Base-by-base conservation (phyloP, 345 rosid species). In the Lumnitzera racemosa region DNA sequence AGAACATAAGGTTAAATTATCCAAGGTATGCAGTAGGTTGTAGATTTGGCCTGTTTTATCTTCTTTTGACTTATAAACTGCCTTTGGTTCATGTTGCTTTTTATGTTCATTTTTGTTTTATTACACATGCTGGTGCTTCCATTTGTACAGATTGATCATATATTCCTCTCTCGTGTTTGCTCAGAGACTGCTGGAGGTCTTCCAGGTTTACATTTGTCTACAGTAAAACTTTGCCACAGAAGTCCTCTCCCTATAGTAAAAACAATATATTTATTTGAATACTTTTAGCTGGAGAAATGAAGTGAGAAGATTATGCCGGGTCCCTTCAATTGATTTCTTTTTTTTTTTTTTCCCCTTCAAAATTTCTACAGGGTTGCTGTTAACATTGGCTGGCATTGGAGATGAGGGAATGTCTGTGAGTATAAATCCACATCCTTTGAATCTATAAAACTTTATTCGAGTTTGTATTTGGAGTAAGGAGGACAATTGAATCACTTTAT, bases 141-240 rank as follows among this genome's bases (percentile, higher is more conserved):
- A 47, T 46, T 63, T 46, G 46, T 75, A 75, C 88, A 92, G 97
- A 80, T 92, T 72, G 96, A 92, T 81, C 91, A 90, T 73, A 74
- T 92, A 76, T 87, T 92, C 75, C 77, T 89, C 69, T 92, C 97
- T 55, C 97, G 91, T 58, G 96, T 89, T n/a, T 85, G 96, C 82
- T 85, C 98, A 67, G 96, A 92, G 77, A 89, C 98, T 48, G 88
- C 98, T 8, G 94, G 94, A 62, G 98, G 98, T 70, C 86, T 92
- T 76, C 97, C 97, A 80, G 96, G 96, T 89, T 62, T 53, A 81
- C 60, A 36, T 20, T 43, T 51, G 14, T 24, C 52, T 57, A 25
- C 12, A 24, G 29, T 24, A 55, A 13, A 17, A 13, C 41, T 55
- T 55, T 25, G 36, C 2, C 11, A 27, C 31, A 27, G 43, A 36